A percentile compares a stretch with the other conserved stretches of the same genome.
phyloP scores from a whole-genome alignment of 345 rosid genomes.

The Arabidopsis thaliana region DNA sequence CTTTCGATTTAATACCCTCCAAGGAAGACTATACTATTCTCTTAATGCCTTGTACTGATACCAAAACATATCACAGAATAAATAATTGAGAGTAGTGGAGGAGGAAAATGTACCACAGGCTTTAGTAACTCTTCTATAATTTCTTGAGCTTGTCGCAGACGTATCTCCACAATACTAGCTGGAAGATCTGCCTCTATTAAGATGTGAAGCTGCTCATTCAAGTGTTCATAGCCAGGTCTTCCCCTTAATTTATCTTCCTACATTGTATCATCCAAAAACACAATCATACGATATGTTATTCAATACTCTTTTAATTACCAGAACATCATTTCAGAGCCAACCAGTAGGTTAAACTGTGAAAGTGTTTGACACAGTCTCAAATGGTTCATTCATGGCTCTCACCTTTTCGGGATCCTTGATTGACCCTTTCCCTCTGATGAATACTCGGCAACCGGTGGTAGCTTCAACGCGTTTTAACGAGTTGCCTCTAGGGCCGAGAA shows the following conservation, averaged over 20 bases:
- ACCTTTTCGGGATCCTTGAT: slow-evolving; percentile 99
- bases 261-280: slow-evolving; percentile 20
- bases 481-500: slow-evolving; percentile 98
- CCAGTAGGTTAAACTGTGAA: not conserved
- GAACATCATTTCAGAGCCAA: slow-evolving; percentile 1
- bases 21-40: slow-evolving; percentile 23
- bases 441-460: slow-evolving; percentile 97
- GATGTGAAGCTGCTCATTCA: slow-evolving; percentile 81
- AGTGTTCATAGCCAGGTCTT: slow-evolving; percentile 78
- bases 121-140: slow-evolving; percentile 91
- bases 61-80: not conserved
- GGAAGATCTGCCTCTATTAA: slow-evolving; percentile 80
- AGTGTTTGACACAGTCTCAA: not conserved
- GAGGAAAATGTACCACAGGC: slow-evolving; percentile 65
- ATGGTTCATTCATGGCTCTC: slow-evolving; percentile 16
- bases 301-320: not conserved
- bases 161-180: slow-evolving; percentile 65
- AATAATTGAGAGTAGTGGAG: not conserved
- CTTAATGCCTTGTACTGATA: slow-evolving; percentile 19
- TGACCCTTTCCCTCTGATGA: slow-evolving; percentile 98
- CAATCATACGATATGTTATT: not conserved
- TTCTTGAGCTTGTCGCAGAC: slow-evolving; percentile 79
- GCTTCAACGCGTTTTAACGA: slow-evolving; percentile 98
- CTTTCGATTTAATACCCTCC: not conserved
- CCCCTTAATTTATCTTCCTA: slow-evolving; percentile 85